Conservation (phyloP, 108 stramenopile genomes). For the Mediolabrus comicus region DNA sequence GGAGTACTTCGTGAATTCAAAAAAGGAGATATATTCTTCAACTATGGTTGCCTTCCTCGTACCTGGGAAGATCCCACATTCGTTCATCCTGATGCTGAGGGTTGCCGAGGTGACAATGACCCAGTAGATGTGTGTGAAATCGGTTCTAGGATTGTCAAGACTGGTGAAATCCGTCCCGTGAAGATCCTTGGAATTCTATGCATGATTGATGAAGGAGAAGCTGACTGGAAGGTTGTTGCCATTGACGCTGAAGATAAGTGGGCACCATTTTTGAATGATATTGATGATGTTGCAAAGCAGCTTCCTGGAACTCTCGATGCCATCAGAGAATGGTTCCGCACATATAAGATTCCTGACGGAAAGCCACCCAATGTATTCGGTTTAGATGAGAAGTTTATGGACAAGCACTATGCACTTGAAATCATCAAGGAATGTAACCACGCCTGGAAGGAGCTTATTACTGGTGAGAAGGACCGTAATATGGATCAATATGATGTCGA, state of each 20-base stretch:
- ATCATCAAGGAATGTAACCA: constrained; percentile 88
- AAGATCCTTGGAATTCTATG: constrained; percentile 96
- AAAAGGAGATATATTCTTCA: constrained; percentile 97
- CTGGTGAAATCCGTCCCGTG: constrained; percentile 87
- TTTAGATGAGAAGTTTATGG: constrained; percentile 92
- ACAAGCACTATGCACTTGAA: constrained; percentile 85
- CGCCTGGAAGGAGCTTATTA: constrained; percentile 85
- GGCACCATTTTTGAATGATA: constrained; percentile 94
- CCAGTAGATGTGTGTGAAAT: constrained; percentile 95
- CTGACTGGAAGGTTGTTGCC: constrained; percentile 97
- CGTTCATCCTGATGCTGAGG: constrained; percentile 90
- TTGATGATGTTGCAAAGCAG: constrained; percentile 93
- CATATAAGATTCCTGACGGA: constrained; percentile 99
- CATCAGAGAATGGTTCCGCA: constrained; percentile 97
- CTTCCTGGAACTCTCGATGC: constrained; percentile 88
- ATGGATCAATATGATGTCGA: constrained; percentile 53
- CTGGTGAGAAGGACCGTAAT: constrained; percentile 79
- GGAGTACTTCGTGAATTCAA: constrained; percentile 92
- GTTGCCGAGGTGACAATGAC: constrained; percentile 93
- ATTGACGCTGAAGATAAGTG: constrained; percentile 95
- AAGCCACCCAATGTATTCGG: constrained; percentile 97
- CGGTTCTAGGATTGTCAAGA: constrained; percentile 68
- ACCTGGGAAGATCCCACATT: constrained; percentile 98
- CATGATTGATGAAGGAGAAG: constrained; percentile 99
- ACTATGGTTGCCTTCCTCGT: constrained; percentile 97